Percentiles rank a stretch among this genome's conserved stretches.
Evolutionary conservation across 768 basidiomycete genomes (phyloP).

Genomic region (Russula sp.): DNA sequence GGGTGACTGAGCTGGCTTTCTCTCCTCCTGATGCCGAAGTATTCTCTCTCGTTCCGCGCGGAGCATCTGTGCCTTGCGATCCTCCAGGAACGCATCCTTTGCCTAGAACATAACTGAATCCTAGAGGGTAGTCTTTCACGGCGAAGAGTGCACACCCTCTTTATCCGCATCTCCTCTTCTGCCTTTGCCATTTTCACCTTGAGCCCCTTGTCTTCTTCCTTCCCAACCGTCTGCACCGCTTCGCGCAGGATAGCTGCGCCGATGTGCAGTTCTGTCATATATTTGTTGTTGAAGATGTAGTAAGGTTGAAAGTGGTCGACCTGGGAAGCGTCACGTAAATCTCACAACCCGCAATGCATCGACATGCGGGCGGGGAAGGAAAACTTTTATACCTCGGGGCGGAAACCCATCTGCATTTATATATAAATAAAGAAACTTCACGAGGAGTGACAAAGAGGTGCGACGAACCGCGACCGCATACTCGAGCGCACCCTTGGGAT

Average conservation of each 20-base stretch:
- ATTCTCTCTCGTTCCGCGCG: slow-evolving; percentile 52
- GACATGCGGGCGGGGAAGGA: too few relatives aligned
- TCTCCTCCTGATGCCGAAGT: background rate
- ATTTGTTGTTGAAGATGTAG: slow-evolving; percentile 52
- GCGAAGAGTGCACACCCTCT: slow-evolving; percentile 39
- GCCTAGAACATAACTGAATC: slow-evolving; percentile 38
- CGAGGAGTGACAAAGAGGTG: slow-evolving; percentile 35
- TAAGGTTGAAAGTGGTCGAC: slow-evolving; percentile 66
- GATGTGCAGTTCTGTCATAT: slow-evolving; percentile 48
- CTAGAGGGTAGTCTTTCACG: background rate
- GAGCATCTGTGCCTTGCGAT: slow-evolving; percentile 51
- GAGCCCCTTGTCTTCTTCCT: slow-evolving; percentile 41
- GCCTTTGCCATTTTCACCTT: slow-evolving; percentile 54
- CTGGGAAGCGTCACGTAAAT: slow-evolving; percentile 29
- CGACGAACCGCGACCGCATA: slow-evolving; percentile 67
- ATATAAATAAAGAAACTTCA: background rate
- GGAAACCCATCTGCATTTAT: slow-evolving; percentile 34
- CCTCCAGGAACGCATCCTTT: slow-evolving; percentile 74
- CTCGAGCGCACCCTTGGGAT: slow-evolving; percentile 67
- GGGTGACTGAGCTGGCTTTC: background rate
- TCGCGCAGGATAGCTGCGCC: slow-evolving; percentile 64
- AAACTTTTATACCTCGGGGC: slow-evolving; percentile 44
- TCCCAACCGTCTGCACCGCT: slow-evolving; percentile 42
- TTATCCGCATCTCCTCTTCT: slow-evolving; percentile 42
- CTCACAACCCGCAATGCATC: background rate